Conservation (phyloP, 345 rosid species). For the Rhodamnia argentea region DNA sequence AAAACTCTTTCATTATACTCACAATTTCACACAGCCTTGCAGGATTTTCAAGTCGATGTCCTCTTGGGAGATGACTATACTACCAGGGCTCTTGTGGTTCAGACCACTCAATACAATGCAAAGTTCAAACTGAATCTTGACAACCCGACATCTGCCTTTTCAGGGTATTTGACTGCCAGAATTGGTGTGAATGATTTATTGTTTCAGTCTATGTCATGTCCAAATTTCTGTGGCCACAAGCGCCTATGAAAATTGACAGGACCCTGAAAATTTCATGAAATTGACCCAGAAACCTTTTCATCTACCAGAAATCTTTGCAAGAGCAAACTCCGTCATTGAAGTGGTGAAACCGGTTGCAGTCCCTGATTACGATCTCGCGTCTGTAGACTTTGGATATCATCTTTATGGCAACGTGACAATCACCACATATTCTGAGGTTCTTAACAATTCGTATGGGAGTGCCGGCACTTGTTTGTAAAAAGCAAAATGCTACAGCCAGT, state of each 20-base stretch:
- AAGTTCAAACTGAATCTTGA: neutral
- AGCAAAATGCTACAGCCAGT: conserved; percentile 15
- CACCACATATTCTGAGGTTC: conserved; percentile 13
- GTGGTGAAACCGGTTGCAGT: conserved; percentile 9
- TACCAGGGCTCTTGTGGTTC: neutral
- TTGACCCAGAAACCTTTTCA: neutral
- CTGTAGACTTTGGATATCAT: conserved; percentile 10
- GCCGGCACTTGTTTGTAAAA: conserved; percentile 9
- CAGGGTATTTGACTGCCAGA: neutral
- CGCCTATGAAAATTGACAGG: neutral
- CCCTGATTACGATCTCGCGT: conserved; percentile 6
- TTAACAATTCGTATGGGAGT: conserved; percentile 9
- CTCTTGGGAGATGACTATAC: neutral
- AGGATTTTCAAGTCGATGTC: neutral
- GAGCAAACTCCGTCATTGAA: conserved; percentile 9
- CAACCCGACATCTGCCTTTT: neutral
- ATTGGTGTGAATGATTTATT: neutral
- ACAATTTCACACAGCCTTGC: neutral
- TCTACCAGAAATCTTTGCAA: conserved; percentile 11
- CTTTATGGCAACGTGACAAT: conserved; percentile 12
- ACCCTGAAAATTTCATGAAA: neutral
- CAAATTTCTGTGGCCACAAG: neutral
- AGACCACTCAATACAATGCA: neutral
- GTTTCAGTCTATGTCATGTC: neutral
- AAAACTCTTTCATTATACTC: neutral